Conservation (phyloP, 306 rosid genomes). For the Vigna nakashimae region DNA sequence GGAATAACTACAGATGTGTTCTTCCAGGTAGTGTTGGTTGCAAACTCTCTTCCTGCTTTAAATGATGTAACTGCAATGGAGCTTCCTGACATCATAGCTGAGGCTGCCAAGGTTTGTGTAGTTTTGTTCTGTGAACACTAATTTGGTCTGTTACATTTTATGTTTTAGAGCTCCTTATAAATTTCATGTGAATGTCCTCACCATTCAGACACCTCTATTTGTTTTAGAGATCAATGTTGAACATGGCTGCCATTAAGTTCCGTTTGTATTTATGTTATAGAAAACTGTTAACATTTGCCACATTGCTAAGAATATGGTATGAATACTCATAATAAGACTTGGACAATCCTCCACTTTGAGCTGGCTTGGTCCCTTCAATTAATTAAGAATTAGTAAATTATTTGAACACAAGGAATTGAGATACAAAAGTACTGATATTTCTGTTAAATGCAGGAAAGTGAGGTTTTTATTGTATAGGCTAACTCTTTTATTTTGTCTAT, state of each 20-base stretch:
- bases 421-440: not conserved
- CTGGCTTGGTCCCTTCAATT: not conserved
- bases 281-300: conserved; percentile 14
- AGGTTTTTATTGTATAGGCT: not conserved
- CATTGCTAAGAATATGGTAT: not conserved
- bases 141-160: conserved; percentile 19
- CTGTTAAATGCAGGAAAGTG: not conserved
- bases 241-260: conserved; percentile 10
- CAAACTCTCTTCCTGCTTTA: conserved; percentile 94
- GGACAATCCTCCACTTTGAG: not conserved
- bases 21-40: conserved; percentile 93
- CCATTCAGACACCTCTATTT: conserved; percentile 16
- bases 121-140: conserved; percentile 21
- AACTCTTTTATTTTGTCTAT: not conserved
- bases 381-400: not conserved
- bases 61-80: conserved; percentile 97
- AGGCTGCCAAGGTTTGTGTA: conserved; percentile 92
- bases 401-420: not conserved
- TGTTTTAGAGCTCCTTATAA: not conserved
- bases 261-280: conserved; percentile 22
- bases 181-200: conserved; percentile 25
- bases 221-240: not conserved
- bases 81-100: conserved; percentile 96
- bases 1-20: conserved; percentile 18
- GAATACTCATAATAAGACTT: not conserved